Base-by-base conservation (phyloP, 345 rosid genomes). In the Trapa bicornis region DNA sequence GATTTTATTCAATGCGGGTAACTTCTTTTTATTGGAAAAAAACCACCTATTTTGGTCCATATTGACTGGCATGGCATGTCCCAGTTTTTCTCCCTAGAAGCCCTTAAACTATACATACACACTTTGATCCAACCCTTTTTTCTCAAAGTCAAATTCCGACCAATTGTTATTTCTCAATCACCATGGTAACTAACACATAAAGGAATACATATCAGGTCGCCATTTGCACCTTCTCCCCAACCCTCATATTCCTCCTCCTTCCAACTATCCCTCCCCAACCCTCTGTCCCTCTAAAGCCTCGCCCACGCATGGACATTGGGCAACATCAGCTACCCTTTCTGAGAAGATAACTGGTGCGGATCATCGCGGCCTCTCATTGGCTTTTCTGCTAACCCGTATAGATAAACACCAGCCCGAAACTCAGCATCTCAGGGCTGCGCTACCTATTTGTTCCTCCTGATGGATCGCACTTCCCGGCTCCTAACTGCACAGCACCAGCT, bases 311-410 rank as follows among this genome's bases (percentile, higher is more conserved):
- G 72, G 15, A 29, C 0, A 67, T 37, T 48, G 61, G 29, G 45
- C 39, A 33, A 60, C 57, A 16, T 79, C 22, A 37, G 35, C 37
- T 83, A 72, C 53, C 81, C 80, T 9, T 83, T 83, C 71, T 79
- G 73, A 80, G 81, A 74, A 22, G 41, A 16, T 9, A 47, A 58
- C 65, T 68, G 60, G 36, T n/a, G 43, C 71, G 15, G 42, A 12
- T 7, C 62, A 67, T 41, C 78, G 82, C 1, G 83, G 87, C 1
- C 47, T 7, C 12, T 70, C 66, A 5, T n/a, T 1, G 0, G 70
- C 37, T 1, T 77, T 77, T 11, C 13, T 62, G 53, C 66, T 81
- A 3, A 41, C 62, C 47, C 75, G 85, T 42, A 69, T 37, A 8
- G 56, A 32, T 37, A n/a, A 38, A 71, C 5, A 4, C 54, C 1